Conservation (phyloP, 352 stramenopile species). For the Globisporangium okanoganense region DNA sequence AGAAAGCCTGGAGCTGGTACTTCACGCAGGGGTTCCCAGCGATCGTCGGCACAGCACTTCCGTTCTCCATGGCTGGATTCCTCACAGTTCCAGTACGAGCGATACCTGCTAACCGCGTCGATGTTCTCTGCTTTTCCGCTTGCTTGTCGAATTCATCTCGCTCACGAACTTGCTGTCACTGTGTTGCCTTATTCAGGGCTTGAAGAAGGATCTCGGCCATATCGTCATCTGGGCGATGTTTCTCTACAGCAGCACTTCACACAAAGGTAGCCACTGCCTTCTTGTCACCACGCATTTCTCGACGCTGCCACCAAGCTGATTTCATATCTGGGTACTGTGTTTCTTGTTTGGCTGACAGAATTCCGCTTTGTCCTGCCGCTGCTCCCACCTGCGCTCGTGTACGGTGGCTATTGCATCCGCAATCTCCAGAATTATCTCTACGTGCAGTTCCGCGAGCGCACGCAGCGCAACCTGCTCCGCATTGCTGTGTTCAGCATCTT, state of each 20-base stretch:
- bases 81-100: slow-evolving; percentile 46
- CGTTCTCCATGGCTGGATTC: slow-evolving; percentile 47
- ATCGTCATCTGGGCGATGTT: slow-evolving; percentile 68
- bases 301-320: not conserved
- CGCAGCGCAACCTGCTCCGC: slow-evolving; percentile 52
- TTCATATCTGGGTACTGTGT: not conserved
- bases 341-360: slow-evolving; percentile 28
- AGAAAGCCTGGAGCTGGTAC: slow-evolving; percentile 84
- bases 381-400: slow-evolving; percentile 65
- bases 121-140: not conserved
- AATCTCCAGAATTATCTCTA: slow-evolving; percentile 68
- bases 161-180: not conserved
- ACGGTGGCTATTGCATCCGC: slow-evolving; percentile 68
- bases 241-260: slow-evolving; percentile 70
- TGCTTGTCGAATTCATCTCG: not conserved
- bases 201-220: slow-evolving; percentile 65
- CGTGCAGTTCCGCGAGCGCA: slow-evolving; percentile 45
- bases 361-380: slow-evolving; percentile 85
- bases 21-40: slow-evolving; percentile 74
- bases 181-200: slow-evolving; percentile 19
- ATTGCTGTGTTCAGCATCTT: slow-evolving; percentile 47
- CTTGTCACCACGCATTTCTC: not conserved
- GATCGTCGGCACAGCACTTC: slow-evolving; percentile 55
- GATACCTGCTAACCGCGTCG: not conserved
- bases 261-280: slow-evolving; percentile 62